These are phyloP conservation scores for Gossypium lobatum DNA, from an alignment of 441 rosid species.

Conservation along the genomic window DNA sequence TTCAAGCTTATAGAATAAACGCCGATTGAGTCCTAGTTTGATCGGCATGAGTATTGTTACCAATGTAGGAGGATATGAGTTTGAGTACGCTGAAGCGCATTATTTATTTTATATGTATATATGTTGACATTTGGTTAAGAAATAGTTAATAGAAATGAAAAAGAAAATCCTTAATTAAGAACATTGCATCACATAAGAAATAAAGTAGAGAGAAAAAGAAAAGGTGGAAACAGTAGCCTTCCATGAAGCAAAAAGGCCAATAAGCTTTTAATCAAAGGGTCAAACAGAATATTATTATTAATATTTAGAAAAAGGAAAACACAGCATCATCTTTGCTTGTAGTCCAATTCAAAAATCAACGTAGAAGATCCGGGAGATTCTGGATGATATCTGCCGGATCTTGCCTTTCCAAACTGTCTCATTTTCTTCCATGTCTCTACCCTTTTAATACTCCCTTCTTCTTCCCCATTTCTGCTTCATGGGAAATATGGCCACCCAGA, in stretches of 20 bases:
- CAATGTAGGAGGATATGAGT: too few species aligned
- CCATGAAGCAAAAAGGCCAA: not conserved
- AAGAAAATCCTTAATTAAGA: not conserved
- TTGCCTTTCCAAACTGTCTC: slow-evolving; percentile 51
- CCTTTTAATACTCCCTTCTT: slow-evolving; percentile 13
- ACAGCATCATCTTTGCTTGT: slow-evolving; percentile 32
- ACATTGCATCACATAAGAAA: not conserved
- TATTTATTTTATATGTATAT: not conserved
- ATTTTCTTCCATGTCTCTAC: slow-evolving; percentile 23
- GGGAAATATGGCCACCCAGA: slow-evolving; percentile 23
- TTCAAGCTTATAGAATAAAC: too few species aligned
- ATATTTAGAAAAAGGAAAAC: not conserved
- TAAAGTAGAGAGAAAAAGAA: too few species aligned
- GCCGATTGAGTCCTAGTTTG: too few species aligned
- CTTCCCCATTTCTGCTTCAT: not conserved
- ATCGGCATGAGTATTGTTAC: too few species aligned
- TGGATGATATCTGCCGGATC: slow-evolving; percentile 48
- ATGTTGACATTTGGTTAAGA: not conserved
- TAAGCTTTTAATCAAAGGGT: slow-evolving; percentile 5
- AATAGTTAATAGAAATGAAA: not conserved
- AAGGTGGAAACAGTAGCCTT: not conserved
- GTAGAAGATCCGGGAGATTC: slow-evolving; percentile 47
- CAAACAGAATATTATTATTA: slow-evolving; percentile 10
- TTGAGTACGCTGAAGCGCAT: too few species aligned
- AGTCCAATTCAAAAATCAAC: slow-evolving; percentile 50